A percentile compares a stretch with the other conserved stretches of the same genome.
Evolutionary conservation across 2,329 filamentous ascomycete genomes (phyloP).

Genomic region (Ascochyta pisi): DNA sequence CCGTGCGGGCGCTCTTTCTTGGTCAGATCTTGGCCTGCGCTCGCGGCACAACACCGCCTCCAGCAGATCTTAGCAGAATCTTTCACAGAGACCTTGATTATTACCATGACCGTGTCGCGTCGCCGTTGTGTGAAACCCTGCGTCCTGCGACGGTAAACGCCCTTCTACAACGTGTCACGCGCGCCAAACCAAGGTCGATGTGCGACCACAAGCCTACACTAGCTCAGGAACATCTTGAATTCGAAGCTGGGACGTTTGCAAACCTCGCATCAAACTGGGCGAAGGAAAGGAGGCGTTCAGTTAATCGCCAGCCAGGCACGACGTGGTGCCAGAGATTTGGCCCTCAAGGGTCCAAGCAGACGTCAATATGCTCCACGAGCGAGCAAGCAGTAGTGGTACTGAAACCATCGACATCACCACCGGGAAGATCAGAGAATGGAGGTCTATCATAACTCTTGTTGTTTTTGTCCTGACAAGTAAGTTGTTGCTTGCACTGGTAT

Average conservation of each 20-base stretch:
- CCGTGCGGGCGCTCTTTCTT: conserved; percentile 3
- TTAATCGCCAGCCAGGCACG: neutral
- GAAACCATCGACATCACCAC: conserved; percentile 44
- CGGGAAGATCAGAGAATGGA: conserved; percentile 67
- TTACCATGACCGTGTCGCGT: conserved; percentile 1
- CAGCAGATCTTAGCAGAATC: neutral
- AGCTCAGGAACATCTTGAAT: neutral
- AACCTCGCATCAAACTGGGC: neutral
- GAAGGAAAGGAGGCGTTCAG: neutral
- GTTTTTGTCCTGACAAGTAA: conserved; percentile 74
- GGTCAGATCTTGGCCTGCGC: conserved; percentile 3
- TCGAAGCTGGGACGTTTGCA: neutral
- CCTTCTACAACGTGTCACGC: neutral
- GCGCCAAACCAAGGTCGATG: neutral
- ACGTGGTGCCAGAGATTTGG: neutral
- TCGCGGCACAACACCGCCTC: neutral
- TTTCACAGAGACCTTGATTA: neutral
- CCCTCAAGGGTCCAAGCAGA: neutral
- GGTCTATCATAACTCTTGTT: conserved; percentile 73
- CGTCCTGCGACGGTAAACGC: neutral
- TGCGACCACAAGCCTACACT: neutral
- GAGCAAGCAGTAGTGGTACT: neutral
- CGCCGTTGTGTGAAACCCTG: neutral
- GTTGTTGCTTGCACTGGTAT: conserved; percentile 41
- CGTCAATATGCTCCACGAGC: neutral